Evolutionary conservation across 129 eudicot species (phyloP), one percentile per base, ranked within the genome.

Genomic region (Pittosporum tobira): DNA sequence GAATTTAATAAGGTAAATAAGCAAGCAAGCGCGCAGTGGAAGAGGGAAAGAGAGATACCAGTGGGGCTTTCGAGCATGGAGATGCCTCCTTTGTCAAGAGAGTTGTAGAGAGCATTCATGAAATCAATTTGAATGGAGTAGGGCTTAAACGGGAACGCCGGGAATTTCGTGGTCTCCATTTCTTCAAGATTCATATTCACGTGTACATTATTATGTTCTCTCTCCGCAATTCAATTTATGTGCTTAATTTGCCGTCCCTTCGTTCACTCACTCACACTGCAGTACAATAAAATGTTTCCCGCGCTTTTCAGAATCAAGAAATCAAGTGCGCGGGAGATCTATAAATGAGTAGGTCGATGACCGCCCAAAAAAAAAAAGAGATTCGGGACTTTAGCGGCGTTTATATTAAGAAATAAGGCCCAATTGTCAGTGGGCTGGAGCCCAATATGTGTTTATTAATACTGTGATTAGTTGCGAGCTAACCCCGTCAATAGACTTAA

Each of bases 1-100:
- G 45, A 25, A 37, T 24, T 1, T 8, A 23, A 3, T n/a, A n/a
- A n/a, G n/a, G n/a, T n/a, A 3, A 8, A 14, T 51, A 6, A 10
- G 8, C 18, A 40, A 24, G 20, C 7, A 12, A 28, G n/a, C n/a
- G n/a, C n/a, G n/a, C n/a, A n/a, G n/a, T n/a, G n/a, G 12, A 12
- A 55, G 13, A 55, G 27, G 49, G 63, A 67, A n/a, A 7, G 31
- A 40, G 18, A 22, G 4, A 28, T 74, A 88, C 97, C 97, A 0
- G 98, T 90, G 53, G 98, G 98, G 81, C 95, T 90, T 78, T 90
- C 95, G 65, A 90, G 98, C 98, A 90, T 85, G 29, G 95, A 74
- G 62, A 90, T 74, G 49, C 98, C 98, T 21, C 98, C 98, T 66
- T 65, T 65, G 13, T 83, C 78, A 28, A 90, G 87, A 16, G 86